These are phyloP conservation scores for Suillus lakei DNA, from an alignment of 768 basidiomycete genomes.

Conservation along the genomic window DNA sequence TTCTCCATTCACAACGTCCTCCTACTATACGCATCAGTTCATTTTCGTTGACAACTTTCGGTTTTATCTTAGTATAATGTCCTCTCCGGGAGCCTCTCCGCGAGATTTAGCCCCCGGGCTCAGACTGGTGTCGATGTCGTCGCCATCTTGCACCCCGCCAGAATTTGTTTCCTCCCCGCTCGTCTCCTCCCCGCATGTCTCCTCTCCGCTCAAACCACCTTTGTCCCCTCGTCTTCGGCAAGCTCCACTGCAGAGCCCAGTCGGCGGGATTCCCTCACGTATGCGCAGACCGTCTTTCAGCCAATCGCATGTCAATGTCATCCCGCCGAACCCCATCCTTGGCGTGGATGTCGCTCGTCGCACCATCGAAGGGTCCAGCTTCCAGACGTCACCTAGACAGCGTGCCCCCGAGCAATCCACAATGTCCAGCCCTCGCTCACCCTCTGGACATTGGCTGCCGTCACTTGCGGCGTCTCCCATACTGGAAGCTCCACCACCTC, in stretches of 20 bases:
- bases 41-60: neutral
- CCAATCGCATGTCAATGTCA: neutral
- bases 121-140: neutral
- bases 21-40: neutral
- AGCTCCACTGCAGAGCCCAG: neutral
- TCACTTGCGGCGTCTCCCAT: slow-evolving; percentile 2
- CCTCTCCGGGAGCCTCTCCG: neutral
- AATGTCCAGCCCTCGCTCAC: neutral
- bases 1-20: neutral
- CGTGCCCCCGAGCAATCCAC: neutral
- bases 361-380: neutral
- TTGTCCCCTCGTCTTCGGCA: slow-evolving; percentile 12
- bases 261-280: neutral
- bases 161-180: slow-evolving; percentile 27
- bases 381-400: neutral
- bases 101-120: neutral
- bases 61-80: neutral
- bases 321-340: neutral
- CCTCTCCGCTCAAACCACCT: slow-evolving; percentile 32
- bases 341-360: neutral
- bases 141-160: neutral
- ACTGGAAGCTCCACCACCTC: neutral
- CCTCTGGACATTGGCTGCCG: neutral
- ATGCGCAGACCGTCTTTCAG: neutral
- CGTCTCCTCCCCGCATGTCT: slow-evolving; percentile 22